These are phyloP conservation scores for Aristolochia contorta DNA, from an alignment of 164 flowering plant species.

Conservation along the genomic window DNA sequence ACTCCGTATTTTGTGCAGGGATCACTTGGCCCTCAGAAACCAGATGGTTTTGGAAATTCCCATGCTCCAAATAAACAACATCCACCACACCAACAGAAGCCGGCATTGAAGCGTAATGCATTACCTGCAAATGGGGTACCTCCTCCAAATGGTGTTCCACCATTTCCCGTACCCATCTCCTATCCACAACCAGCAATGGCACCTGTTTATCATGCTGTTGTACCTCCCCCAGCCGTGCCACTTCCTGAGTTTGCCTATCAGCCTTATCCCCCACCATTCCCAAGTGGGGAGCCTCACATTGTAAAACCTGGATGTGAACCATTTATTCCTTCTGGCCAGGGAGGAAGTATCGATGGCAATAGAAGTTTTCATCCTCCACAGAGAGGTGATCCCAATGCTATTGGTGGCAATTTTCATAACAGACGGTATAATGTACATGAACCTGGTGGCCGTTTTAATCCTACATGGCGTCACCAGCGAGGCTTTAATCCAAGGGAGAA, in stretches of 20 bases:
- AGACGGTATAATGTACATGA: conserved; percentile 51
- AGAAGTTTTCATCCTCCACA: conserved; percentile 39
- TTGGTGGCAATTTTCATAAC: conserved; percentile 28
- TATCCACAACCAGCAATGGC: conserved; percentile 43
- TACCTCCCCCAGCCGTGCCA: conserved; percentile 45
- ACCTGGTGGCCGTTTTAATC: conserved; percentile 38
- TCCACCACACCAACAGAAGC: conserved; percentile 41
- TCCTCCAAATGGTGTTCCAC: conserved; percentile 39
- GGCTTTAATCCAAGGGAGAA: conserved; percentile 39
- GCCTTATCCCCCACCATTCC: conserved; percentile 43
- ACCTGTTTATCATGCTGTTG: conserved; percentile 41
- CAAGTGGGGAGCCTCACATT: conserved; percentile 31
- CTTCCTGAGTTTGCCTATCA: conserved; percentile 50
- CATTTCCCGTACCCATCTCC: conserved; percentile 42
- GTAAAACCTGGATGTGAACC: conserved; percentile 37
- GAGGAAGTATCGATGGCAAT: conserved; percentile 25
- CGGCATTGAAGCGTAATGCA: conserved; percentile 43
- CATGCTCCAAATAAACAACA: conserved; percentile 36
- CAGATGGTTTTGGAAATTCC: conserved; percentile 33
- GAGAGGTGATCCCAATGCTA: conserved; percentile 41
- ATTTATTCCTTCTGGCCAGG: conserved; percentile 43
- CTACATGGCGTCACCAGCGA: conserved; percentile 48
- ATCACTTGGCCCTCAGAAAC: conserved; percentile 29
- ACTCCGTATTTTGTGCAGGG: conserved; percentile 28
- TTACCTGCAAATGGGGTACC: not conserved